A percentile compares a stretch with the other conserved stretches of the same genome.
These are phyloP conservation scores for Urostyla sp. DNA, from an alignment of 73 alveolate genomes.

Conservation along the genomic window DNA sequence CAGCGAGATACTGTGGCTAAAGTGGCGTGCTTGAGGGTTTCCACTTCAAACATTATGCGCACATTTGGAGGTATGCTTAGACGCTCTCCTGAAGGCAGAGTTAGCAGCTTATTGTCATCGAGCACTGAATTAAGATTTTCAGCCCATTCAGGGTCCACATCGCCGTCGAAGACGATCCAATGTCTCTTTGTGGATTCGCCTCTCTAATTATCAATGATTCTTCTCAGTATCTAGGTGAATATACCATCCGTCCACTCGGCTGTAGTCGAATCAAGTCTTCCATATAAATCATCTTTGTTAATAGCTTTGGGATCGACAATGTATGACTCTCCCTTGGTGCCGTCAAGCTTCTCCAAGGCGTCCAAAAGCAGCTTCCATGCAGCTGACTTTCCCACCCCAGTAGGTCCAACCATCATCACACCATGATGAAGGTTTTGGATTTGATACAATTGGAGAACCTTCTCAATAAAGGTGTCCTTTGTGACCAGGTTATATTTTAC, in stretches of 20 bases:
- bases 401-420: constrained; percentile 99
- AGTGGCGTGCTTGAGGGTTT: constrained; percentile 99
- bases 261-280: constrained; percentile 98
- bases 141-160: constrained; percentile 99
- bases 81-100: constrained; percentile 99
- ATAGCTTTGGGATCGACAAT: constrained; percentile 99
- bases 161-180: constrained; percentile 99
- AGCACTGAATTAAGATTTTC: constrained; percentile 99
- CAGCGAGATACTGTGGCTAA: constrained; percentile 99
- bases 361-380: constrained; percentile 99
- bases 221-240: constrained; percentile 95
- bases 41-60: constrained; percentile 99
- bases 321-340: constrained; percentile 96
- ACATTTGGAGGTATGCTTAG: constrained; percentile 99
- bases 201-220: constrained; percentile 94
- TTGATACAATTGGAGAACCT: constrained; percentile 90
- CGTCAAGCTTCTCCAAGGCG: constrained; percentile 94
- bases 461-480: constrained; percentile 88
- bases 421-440: constrained; percentile 96
- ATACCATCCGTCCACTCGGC: constrained; percentile 99
- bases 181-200: constrained; percentile 98
- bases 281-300: constrained; percentile 98
- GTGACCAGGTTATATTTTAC: constrained; percentile 84
- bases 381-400: constrained; percentile 98
- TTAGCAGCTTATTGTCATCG: constrained; percentile 98